phyloP scores from a whole-genome alignment of 1,139 yeast genomes.

The Kazachstania sp. region DNA sequence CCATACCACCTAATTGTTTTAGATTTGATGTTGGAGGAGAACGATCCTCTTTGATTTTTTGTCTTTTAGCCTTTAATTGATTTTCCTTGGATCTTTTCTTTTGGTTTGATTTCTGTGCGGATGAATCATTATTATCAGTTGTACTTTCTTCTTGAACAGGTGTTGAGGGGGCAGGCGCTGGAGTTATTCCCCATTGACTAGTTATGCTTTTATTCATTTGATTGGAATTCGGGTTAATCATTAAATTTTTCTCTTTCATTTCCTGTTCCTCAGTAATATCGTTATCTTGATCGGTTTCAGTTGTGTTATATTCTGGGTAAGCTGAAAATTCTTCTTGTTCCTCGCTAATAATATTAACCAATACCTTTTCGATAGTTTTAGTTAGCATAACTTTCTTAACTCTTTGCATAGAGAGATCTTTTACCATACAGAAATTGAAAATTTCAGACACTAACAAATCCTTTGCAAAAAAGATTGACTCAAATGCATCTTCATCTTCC shows the following conservation, averaged over 20 bases:
- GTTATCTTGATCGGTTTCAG: constrained; percentile 16
- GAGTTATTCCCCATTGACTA: constrained; percentile 46
- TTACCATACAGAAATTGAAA: constrained; percentile 45
- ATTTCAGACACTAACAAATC: constrained; percentile 47
- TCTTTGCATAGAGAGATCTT: constrained; percentile 58
- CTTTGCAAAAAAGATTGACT: constrained; percentile 47
- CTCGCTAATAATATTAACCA: constrained; percentile 34
- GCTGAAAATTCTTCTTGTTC: constrained; percentile 40
- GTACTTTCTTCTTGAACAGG: constrained; percentile 12
- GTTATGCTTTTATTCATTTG: constrained; percentile 70
- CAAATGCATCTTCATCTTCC: constrained; percentile 28
- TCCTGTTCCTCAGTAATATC: constrained; percentile 21
- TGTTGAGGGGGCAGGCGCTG: constrained; percentile 10
- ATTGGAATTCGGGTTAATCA: constrained; percentile 56
- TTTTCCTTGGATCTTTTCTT: constrained; percentile 25
- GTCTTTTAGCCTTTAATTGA: constrained; percentile 26
- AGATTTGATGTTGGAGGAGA: constrained; percentile 62
- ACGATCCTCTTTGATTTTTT: constrained; percentile 44
- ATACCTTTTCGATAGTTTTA: constrained; percentile 48
- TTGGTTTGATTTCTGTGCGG: constrained; percentile 11
- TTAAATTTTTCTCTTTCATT: constrained; percentile 35
- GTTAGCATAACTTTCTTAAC: constrained; percentile 53
- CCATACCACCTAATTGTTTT: constrained; percentile 83
- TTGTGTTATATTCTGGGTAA: constrained; percentile 23
- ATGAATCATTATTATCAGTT: constrained; percentile 8